Conservation (phyloP, 169 alveolate genomes). For the Eimeria sp. region DNA sequence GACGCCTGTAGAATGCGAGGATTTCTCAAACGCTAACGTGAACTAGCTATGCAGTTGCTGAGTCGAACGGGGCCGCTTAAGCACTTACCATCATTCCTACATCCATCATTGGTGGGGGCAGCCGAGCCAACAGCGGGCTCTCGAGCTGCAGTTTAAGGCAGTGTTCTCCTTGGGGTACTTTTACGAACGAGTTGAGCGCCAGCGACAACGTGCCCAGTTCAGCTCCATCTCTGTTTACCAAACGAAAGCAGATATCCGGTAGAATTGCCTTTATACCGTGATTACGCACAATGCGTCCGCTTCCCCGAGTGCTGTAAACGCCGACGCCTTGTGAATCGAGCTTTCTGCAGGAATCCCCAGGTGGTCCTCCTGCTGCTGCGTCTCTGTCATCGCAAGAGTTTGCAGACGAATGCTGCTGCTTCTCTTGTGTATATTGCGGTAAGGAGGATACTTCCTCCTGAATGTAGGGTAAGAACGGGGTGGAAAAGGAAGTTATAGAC, state of each 20-base stretch:
- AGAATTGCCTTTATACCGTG: slow-evolving; percentile 12
- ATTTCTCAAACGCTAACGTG: not conserved
- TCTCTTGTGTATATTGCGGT: not conserved
- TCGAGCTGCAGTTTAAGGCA: slow-evolving; percentile 42
- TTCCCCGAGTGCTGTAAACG: slow-evolving; percentile 1
- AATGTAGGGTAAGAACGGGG: slow-evolving; percentile 68
- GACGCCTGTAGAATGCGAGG: not conserved
- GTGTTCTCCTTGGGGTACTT: slow-evolving; percentile 64
- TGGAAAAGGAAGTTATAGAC: slow-evolving; percentile 51
- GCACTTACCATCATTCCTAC: slow-evolving; percentile 51
- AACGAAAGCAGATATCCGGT: slow-evolving; percentile 74
- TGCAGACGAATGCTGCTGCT: not conserved
- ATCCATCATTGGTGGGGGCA: slow-evolving; percentile 66
- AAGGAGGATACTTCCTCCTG: not conserved
- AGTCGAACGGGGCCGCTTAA: not conserved
- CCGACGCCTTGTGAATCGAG: not conserved
- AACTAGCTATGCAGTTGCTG: not conserved
- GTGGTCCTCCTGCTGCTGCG: not conserved
- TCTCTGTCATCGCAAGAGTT: not conserved
- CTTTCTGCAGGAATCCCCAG: not conserved
- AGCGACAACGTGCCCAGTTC: slow-evolving; percentile 57
- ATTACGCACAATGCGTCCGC: slow-evolving; percentile 15
- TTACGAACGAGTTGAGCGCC: slow-evolving; percentile 49
- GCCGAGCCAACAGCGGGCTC: slow-evolving; percentile 49
- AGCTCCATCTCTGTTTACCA: slow-evolving; percentile 39